Conservation (phyloP, 441 rosid genomes). For the Adansonia grandidieri region DNA sequence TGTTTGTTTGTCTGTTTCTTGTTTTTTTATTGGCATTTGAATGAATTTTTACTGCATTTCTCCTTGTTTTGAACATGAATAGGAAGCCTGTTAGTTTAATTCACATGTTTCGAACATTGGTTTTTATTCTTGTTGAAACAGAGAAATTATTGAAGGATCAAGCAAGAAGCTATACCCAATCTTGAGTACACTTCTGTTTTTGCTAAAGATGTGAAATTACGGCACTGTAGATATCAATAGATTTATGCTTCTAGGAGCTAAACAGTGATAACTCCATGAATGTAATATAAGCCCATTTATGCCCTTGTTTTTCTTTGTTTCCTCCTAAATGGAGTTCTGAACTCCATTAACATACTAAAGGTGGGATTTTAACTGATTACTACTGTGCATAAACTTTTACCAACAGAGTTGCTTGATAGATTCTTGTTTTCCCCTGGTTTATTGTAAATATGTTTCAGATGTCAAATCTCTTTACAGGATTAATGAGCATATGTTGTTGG, state of each 20-base stretch:
- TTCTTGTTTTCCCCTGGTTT: neutral
- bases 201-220: neutral
- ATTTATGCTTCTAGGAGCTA: neutral
- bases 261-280: conserved; percentile 8
- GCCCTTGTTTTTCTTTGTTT: neutral
- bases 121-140: neutral
- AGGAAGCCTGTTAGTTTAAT: neutral
- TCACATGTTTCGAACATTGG: neutral
- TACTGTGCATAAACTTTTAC: neutral
- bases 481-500: neutral
- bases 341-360: neutral
- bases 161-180: conserved; percentile 7
- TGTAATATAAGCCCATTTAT: neutral
- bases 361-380: neutral
- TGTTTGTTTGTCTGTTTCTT: neutral
- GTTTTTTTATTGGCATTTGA: conserved; percentile 1
- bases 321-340: conserved; percentile 3
- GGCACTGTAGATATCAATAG: neutral
- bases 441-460: neutral
- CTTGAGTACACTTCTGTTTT: neutral
- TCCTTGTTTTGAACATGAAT: conserved; percentile 2
- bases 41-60: neutral
- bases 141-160: conserved; percentile 4
- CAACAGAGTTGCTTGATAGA: neutral
- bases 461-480: neutral